Base-by-base conservation (phyloP, 768 basidiomycete genomes). In the Serendipita vermifera region DNA sequence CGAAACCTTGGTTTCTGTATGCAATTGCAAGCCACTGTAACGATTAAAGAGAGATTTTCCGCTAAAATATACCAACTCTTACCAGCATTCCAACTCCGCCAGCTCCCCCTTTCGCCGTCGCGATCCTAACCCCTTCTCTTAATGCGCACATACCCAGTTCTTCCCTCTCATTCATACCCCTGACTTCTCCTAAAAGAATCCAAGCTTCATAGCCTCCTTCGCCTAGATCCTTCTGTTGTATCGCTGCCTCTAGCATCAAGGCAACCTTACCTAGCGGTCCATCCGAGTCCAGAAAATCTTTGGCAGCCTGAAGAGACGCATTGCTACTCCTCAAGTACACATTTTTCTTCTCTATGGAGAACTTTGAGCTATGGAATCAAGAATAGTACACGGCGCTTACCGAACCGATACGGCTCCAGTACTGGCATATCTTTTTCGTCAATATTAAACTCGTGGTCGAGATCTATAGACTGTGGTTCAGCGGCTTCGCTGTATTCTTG, bases 1-100 rank as follows among this genome's bases (percentile, higher is more conserved):
- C 93, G 62, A 83, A 85, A 0, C 80, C 80, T 70, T 98, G 94
- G 64, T 98, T 99, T 31, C 93, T 94, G 68, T 88, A 98, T 5
- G 90, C 90, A 60, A 97, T 91, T 1, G 94, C 92, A 32, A 97
- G 78, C 4, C 90, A 91, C 93, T 97, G 63, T 36, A 51, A 6
- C 11, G 20, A 65, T 27, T 64, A 64, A 58, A 33, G 6, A 24
- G 22, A 14, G 11, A 53, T 17, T 32, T 39, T n/a, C 51, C 46
- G 14, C 29, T 35, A 5, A 24, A 27, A 15, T 22, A 27, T 38
- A 33, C 5, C 38, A 54, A 29, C 39, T 35, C 81, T 56, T 68
- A 86, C 87, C 63, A 88, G 68, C 82, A 85, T 86, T 54, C 87
- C 87, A 36, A 72, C 75, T 17, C 84, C 84, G 3, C 73, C 65